Base-by-base conservation (phyloP, 2,329 filamentous ascomycete genomes). In the Sarocladiaceae sp. region DNA sequence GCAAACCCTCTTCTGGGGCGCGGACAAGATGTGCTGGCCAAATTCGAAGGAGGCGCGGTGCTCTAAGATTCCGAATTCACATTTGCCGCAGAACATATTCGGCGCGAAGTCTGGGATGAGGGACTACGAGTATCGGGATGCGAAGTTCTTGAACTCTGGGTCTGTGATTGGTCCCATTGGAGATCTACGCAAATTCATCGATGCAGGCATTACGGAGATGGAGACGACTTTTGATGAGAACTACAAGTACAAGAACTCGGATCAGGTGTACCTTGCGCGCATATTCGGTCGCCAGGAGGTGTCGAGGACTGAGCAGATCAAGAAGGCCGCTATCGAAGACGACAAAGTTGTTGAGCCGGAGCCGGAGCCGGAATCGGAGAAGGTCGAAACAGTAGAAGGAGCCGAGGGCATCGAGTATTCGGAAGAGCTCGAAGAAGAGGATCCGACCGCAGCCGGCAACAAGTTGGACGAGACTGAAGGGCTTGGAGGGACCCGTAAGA, bases 11-110 rank as follows among this genome's bases (percentile, higher is more conserved):
- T 68, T 74, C 52, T 73, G 71, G 57, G 72, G 73, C 4, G 64
- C 71, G 6, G 73, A 76, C 62, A 75, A 76, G 61, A 58, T 71
- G 29, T 74, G 72, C 58, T 74, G 66, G 63, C 72, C 72, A 2
- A 58, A 62, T 8, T 66, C 71, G 52, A 57, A 56, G 5, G 66
- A 66, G 22, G 58, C 69, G 3, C 71, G 69, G 10, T 75, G 73
- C 57, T 74, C 66, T 63, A 68, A 65, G 3, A 66, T 66, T 2
- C 72, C 72, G 3, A 51, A 61, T 6, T 69, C 71, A 1, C 58
- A 64, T 28, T 58, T 72, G 15, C 59, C 59, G 2, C 29, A 48
- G 8, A 52, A 62, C 6, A 58, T 65, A 1, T 75, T 72, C 54
- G 72, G 72, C 3, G 62, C 66, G 8, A 56, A 66, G 28, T 64